Evolutionary conservation across 176 grass and related monocot genomes (phyloP), one percentile per base, ranked within the genome.

Genomic region (Eragrostis nindensis): DNA sequence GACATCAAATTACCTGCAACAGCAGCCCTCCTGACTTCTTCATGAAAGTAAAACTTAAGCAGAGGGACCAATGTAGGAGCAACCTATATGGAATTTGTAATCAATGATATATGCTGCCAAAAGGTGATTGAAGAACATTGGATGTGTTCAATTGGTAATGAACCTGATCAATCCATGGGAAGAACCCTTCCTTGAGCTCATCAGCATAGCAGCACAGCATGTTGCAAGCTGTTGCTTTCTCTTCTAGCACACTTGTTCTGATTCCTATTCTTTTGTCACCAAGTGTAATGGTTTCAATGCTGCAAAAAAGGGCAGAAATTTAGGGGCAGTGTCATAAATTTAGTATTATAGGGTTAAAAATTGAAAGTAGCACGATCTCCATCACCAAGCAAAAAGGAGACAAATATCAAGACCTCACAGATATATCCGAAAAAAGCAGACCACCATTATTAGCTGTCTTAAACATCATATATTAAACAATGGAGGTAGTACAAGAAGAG

Each of bases 191-290:
- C 72, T 99, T 95, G 32, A 99, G 93, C 60, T 99, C 97, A 90
- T 99, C 97, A 68, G 97, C 97, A 83, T 99, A 99, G 65, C 97
- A 99, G 84, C 97, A 96, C 7, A 99, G 90, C 97, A 99, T 99
- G 76, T 99, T 99, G 80, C 97, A 99, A 65, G 97, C 97, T 36
- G 97, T 99, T 67, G 97, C 97, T 90, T 99, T 99, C 82, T 99
- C 97, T 86, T 99, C 97, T 80, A 99, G 84, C 18, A 99, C 97
- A 59, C 97, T 99, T 48, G 97, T 99, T 50, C 88, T 79, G 41
- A 99, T 99, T 30, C 97, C 97, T 68, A 99, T 99, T 79, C 97
- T 93, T 76, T 99, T 99, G 57, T 99, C 97, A 50, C 97, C 97
- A 3, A 99, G 87, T 32, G 97, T 93, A 60, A 99, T 99, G 57